These are phyloP conservation scores for Fusarium udum DNA, from an alignment of 2,329 filamentous ascomycete genomes.

Conservation along the genomic window DNA sequence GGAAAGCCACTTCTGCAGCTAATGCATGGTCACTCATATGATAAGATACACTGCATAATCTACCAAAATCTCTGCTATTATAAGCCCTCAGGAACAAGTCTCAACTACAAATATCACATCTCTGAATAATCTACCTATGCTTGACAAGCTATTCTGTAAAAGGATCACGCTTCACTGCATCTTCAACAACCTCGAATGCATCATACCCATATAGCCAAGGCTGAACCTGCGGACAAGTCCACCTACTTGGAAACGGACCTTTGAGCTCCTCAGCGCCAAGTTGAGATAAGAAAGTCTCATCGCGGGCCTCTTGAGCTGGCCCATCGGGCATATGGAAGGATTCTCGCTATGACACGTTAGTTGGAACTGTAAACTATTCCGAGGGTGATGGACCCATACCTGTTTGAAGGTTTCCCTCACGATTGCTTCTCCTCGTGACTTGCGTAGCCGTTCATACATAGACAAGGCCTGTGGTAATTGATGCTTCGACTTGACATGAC, in stretches of 20 bases:
- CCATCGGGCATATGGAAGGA: constrained; percentile 58
- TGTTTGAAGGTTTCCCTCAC: constrained; percentile 69
- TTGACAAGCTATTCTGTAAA: accelerated
- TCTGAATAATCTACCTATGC: accelerated
- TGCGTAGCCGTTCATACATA: constrained; percentile 59
- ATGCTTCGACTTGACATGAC: constrained; percentile 56
- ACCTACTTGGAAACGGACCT: background rate
- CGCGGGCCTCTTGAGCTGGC: background rate
- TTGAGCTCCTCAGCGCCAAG: background rate
- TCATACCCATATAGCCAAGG: background rate
- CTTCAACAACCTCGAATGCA: background rate
- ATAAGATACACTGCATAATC: background rate
- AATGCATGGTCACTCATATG: too few relatives aligned
- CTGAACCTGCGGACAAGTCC: background rate
- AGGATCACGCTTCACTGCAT: background rate
- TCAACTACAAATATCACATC: too few relatives aligned
- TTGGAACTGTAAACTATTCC: background rate
- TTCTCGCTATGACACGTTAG: constrained; percentile 50
- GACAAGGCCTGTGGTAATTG: constrained; percentile 56
- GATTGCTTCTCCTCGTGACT: constrained; percentile 61
- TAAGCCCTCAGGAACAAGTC: too few relatives aligned
- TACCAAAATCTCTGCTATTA: background rate
- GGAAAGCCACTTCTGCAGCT: too few relatives aligned
- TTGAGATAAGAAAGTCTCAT: background rate
- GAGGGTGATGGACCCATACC: background rate